Conservation (phyloP, 805 yeast species). For the Metschnikowia lachancei region DNA sequence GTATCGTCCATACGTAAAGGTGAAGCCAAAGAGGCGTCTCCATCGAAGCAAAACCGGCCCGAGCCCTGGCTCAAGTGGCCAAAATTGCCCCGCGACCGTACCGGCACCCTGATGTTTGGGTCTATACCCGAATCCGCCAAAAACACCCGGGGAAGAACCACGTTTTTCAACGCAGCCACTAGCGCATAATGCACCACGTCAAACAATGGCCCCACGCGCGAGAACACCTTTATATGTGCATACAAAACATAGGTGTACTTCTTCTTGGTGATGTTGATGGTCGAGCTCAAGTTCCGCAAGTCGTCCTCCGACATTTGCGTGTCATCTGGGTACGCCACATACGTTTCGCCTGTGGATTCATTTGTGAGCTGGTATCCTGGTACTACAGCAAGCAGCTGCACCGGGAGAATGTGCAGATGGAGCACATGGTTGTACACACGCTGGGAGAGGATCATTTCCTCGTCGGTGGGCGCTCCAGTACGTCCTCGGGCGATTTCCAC, state of each 20-base stretch:
- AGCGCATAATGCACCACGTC: slow-evolving; percentile 74
- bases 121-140: slow-evolving; percentile 55
- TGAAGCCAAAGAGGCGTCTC: slow-evolving; percentile 27
- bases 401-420: slow-evolving; percentile 52
- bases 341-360: slow-evolving; percentile 16
- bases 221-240: slow-evolving; percentile 73
- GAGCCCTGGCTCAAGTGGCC: slow-evolving; percentile 43
- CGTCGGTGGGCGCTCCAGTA: slow-evolving; percentile 77
- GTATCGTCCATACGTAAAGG: slow-evolving; percentile 40
- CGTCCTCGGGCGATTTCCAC: slow-evolving; percentile 77
- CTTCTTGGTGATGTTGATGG: slow-evolving; percentile 21
- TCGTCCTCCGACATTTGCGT: slow-evolving; percentile 26
- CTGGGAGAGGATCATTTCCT: slow-evolving; percentile 76
- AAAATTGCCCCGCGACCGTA: slow-evolving; percentile 50
- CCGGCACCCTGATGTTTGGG: slow-evolving; percentile 49
- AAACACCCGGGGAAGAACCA: slow-evolving; percentile 64
- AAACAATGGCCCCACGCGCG: slow-evolving; percentile 77
- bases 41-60: slow-evolving; percentile 52
- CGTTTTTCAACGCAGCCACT: slow-evolving; percentile 56
- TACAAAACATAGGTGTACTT: slow-evolving; percentile 51
- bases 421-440: slow-evolving; percentile 56
- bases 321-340: slow-evolving; percentile 58
- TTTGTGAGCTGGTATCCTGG: slow-evolving; percentile 21
- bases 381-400: slow-evolving; percentile 14
- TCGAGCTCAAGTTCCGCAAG: slow-evolving; percentile 21